These are phyloP conservation scores for Telfairia occidentalis DNA, from an alignment of 331 rosid genomes.

Conservation along the genomic window DNA sequence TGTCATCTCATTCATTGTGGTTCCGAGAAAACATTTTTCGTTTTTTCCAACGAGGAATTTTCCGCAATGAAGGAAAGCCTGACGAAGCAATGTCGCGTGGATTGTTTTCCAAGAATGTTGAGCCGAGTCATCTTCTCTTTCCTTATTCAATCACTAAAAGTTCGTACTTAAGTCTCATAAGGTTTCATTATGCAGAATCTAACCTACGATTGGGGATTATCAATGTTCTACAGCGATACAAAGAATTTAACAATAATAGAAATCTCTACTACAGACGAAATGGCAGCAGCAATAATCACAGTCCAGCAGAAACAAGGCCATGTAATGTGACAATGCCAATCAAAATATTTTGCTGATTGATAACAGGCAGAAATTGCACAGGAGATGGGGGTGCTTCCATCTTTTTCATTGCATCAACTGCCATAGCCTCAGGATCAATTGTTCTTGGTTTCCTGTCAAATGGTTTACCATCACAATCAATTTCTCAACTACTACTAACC, in stretches of 20 bases:
- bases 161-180: no score
- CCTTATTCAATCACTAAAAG: no score
- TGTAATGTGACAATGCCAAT: conserved; percentile 93
- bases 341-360: conserved; percentile 39
- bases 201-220: not conserved
- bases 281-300: conserved; percentile 29
- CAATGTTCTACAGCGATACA: not conserved
- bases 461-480: not conserved
- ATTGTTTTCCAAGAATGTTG: no score
- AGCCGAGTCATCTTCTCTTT: no score
- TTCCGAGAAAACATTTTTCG: no score
- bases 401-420: conserved; percentile 92
- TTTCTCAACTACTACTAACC: not conserved
- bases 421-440: conserved; percentile 71
- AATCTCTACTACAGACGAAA: not conserved
- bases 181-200: not conserved
- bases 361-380: conserved; percentile 89
- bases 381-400: conserved; percentile 99
- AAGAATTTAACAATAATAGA: not conserved
- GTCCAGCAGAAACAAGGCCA: conserved; percentile 87
- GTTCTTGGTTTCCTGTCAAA: conserved; percentile 62
- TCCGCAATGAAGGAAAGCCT: no score
- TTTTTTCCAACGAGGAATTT: no score
- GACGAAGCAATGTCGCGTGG: no score
- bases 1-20: no score